Conservation (phyloP, 1,284 basidiomycete species). For the Pterulicium gracile region DNA sequence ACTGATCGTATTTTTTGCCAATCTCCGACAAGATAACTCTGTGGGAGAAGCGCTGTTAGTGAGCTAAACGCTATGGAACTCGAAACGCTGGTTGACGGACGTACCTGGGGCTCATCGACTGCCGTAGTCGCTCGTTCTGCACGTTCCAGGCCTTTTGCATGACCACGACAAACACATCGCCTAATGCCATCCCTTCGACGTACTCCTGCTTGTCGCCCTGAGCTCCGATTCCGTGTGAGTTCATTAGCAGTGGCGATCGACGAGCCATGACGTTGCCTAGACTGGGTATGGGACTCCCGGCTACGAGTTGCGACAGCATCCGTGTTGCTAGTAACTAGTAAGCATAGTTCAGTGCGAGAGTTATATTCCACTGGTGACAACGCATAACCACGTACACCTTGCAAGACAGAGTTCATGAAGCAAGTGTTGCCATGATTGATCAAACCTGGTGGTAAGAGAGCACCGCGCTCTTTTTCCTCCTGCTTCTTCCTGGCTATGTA, state of each 20-base stretch:
- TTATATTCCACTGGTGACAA: slow-evolving; percentile 62
- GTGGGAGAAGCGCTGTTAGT: slow-evolving; percentile 7
- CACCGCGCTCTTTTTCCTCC: slow-evolving; percentile 49
- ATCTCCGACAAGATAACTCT: slow-evolving; percentile 59
- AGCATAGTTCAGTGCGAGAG: slow-evolving; percentile 16
- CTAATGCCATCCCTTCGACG: slow-evolving; percentile 51
- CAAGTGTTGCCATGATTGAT: slow-evolving; percentile 78
- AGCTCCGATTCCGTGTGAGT: slow-evolving; percentile 45
- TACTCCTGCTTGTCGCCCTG: slow-evolving; percentile 33
- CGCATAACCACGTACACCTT: slow-evolving; percentile 36
- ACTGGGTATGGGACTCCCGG: slow-evolving; percentile 37
- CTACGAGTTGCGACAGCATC: slow-evolving; percentile 45
- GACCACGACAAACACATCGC: slow-evolving; percentile 47
- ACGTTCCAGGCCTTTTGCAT: slow-evolving; percentile 51
- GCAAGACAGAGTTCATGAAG: slow-evolving; percentile 71
- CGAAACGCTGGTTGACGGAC: no score
- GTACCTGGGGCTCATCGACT: slow-evolving; percentile 54
- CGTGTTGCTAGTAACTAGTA: slow-evolving; percentile 54
- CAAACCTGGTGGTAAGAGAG: slow-evolving; percentile 62
- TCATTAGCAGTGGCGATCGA: slow-evolving; percentile 56
- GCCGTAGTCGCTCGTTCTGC: slow-evolving; percentile 36
- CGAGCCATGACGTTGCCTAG: slow-evolving; percentile 26
- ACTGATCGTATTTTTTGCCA: slow-evolving; percentile 86
- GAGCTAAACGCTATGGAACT: not conserved
- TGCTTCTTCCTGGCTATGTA: slow-evolving; percentile 44